phyloP scores from a whole-genome alignment of 2,329 filamentous ascomycete species.

The Cladosporium austrohemisphaericum region DNA sequence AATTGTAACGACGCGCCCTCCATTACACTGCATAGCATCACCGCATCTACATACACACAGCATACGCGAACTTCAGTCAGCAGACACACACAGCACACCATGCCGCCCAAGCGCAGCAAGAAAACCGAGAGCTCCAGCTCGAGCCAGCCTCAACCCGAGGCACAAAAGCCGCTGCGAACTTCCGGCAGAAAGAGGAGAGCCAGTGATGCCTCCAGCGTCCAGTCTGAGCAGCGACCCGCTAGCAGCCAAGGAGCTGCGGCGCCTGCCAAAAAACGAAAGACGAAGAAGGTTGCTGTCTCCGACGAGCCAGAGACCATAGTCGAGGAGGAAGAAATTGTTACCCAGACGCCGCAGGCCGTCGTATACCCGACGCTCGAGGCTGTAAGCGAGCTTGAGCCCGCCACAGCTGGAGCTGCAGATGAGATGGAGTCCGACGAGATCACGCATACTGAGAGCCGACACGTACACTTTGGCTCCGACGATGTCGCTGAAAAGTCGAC shows the following conservation, averaged over 20 bases:
- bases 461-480: slow-evolving; percentile 30
- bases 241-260: slow-evolving; percentile 21
- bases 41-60: neutral
- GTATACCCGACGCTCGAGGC: slow-evolving; percentile 8
- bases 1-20: too few species aligned
- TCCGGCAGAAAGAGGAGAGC: slow-evolving; percentile 26
- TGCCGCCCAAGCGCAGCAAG: slow-evolving; percentile 27
- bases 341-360: slow-evolving; percentile 6
- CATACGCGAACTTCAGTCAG: neutral
- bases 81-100: slow-evolving; percentile 14
- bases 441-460: slow-evolving; percentile 19
- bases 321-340: slow-evolving; percentile 23
- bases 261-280: slow-evolving; percentile 25
- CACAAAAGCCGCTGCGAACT: slow-evolving; percentile 20
- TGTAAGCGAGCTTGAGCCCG: slow-evolving; percentile 13
- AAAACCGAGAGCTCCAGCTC: slow-evolving; percentile 16
- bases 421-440: slow-evolving; percentile 17
- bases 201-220: slow-evolving; percentile 27
- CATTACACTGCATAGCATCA: too few species aligned
- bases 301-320: slow-evolving; percentile 27
- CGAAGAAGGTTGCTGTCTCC: slow-evolving; percentile 20
- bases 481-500: slow-evolving; percentile 23
- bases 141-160: slow-evolving; percentile 19
- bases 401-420: slow-evolving; percentile 17
- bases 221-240: slow-evolving; percentile 22